phyloP scores from a whole-genome alignment of 1,284 basidiomycete genomes.

The Dichomitus squalens region DNA sequence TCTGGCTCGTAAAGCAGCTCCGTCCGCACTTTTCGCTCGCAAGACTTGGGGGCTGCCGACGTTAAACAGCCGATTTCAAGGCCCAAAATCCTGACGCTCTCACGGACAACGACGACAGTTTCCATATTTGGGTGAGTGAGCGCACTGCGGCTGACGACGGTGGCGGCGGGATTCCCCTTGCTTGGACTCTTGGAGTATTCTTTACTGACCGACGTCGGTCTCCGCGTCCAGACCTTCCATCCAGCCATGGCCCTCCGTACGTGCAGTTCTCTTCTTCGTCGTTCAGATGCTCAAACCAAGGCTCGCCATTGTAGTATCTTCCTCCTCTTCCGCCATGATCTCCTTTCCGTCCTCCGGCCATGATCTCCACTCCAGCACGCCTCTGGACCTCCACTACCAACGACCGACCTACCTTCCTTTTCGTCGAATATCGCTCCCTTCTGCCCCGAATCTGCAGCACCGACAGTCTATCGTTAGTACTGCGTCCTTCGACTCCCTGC shows the following conservation, averaged over 20 bases:
- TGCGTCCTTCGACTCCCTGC: slow-evolving; percentile 67
- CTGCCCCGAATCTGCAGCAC: slow-evolving; percentile 53
- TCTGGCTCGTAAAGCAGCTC: neutral
- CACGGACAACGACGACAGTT: neutral
- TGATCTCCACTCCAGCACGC: slow-evolving; percentile 20
- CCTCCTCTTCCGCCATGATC: slow-evolving; percentile 30
- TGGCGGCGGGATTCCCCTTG: slow-evolving; percentile 12
- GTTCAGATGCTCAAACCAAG: neutral
- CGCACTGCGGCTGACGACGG: slow-evolving; percentile 24
- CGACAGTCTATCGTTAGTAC: slow-evolving; percentile 69
- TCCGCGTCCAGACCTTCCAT: neutral
- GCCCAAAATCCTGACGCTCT: no score
- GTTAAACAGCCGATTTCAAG: neutral
- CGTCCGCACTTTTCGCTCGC: neutral
- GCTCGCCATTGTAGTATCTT: slow-evolving; percentile 11
- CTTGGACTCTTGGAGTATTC: neutral
- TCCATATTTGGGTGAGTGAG: slow-evolving; percentile 3
- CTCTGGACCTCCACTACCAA: slow-evolving; percentile 25
- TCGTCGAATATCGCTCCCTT: slow-evolving; percentile 75
- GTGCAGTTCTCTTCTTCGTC: neutral
- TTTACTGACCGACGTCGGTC: slow-evolving; percentile 5
- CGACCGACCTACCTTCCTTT: slow-evolving; percentile 61
- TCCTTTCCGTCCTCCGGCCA: slow-evolving; percentile 34
- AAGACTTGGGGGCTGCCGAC: neutral
- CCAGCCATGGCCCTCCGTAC: slow-evolving; percentile 18